A percentile compares a stretch with the other conserved stretches of the same genome.
Evolutionary conservation across 2,329 filamentous ascomycete genomes (phyloP).

Genomic region (Cytospora chrysosperma): DNA sequence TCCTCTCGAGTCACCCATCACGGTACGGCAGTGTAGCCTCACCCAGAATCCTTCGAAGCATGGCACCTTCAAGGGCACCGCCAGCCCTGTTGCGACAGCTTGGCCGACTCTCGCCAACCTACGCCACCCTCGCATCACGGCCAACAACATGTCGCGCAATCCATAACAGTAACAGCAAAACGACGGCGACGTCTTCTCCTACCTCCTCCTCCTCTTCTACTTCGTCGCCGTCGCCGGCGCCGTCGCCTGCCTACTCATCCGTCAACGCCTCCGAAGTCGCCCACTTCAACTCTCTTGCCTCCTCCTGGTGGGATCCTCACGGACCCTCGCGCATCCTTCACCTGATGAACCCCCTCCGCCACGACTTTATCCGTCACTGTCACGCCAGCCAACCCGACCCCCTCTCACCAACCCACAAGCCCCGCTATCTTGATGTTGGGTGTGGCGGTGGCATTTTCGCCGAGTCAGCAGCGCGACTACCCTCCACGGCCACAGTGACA

Average conservation of each 20-base stretch:
- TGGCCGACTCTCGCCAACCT: background rate
- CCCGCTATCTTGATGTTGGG: constrained; percentile 85
- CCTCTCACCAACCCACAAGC: constrained; percentile 37
- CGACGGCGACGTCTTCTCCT: background rate
- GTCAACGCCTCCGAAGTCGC: constrained; percentile 88
- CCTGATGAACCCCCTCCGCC: constrained; percentile 95
- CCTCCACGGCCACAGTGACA: constrained; percentile 62
- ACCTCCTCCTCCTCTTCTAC: constrained; percentile 6
- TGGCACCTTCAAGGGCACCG: constrained; percentile 24
- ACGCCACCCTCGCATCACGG: constrained; percentile 1
- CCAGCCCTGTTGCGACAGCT: constrained; percentile 14
- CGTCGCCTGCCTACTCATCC: constrained; percentile 54
- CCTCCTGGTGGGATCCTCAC: constrained; percentile 95
- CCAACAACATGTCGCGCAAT: constrained; percentile 12
- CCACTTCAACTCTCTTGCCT: constrained; percentile 91
- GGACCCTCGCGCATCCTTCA: constrained; percentile 90
- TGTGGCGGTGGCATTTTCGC: constrained; percentile 97
- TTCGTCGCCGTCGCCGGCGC: constrained; percentile 18
- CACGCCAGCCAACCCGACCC: constrained; percentile 52
- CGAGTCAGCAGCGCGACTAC: constrained; percentile 74
- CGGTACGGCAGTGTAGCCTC: background rate
- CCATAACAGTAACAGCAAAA: background rate
- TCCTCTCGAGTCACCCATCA: background rate
- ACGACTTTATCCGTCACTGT: constrained; percentile 83
- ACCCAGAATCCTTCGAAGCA: background rate